A percentile compares a stretch with the other conserved stretches of the same genome.
Evolutionary conservation across 345 rosid species (phyloP).

Genomic region (Litchi chinensis): DNA sequence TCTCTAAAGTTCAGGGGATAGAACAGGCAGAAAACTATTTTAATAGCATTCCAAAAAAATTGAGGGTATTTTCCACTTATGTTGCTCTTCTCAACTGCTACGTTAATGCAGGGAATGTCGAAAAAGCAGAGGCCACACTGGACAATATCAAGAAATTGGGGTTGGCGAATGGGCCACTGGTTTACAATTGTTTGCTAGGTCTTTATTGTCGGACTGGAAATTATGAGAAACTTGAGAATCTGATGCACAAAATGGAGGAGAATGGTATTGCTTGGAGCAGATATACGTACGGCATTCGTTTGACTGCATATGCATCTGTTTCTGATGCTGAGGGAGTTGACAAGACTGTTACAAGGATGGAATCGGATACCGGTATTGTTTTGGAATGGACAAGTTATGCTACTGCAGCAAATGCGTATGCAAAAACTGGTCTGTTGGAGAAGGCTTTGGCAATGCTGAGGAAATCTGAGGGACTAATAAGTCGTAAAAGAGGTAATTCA

Average conservation of each 20-base stretch:
- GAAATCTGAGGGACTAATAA: slow-evolving; percentile 34
- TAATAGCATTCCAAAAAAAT: slow-evolving; percentile 24
- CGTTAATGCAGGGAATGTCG: slow-evolving; percentile 25
- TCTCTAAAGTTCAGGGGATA: slow-evolving; percentile 35
- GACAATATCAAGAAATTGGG: slow-evolving; percentile 41
- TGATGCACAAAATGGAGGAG: slow-evolving; percentile 38
- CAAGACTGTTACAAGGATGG: slow-evolving; percentile 27
- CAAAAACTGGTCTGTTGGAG: slow-evolving; percentile 27
- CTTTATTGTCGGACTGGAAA: slow-evolving; percentile 34
- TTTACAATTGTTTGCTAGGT: slow-evolving; percentile 32
- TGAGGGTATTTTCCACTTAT: slow-evolving; percentile 24
- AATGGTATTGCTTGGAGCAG: slow-evolving; percentile 22
- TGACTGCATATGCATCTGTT: slow-evolving; percentile 34
- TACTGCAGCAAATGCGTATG: slow-evolving; percentile 27
- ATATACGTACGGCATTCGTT: slow-evolving; percentile 17
- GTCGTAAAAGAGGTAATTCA: neutral
- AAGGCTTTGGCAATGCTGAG: slow-evolving; percentile 36
- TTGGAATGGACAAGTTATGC: slow-evolving; percentile 25
- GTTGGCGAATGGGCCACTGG: neutral
- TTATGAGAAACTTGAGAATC: slow-evolving; percentile 26
- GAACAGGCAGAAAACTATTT: slow-evolving; percentile 42
- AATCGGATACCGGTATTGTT: slow-evolving; percentile 29
- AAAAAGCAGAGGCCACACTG: slow-evolving; percentile 44
- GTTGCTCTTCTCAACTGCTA: slow-evolving; percentile 51
- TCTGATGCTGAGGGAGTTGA: slow-evolving; percentile 33